phyloP scores from a whole-genome alignment of 768 basidiomycete genomes.

The Termitomyces sp. region DNA sequence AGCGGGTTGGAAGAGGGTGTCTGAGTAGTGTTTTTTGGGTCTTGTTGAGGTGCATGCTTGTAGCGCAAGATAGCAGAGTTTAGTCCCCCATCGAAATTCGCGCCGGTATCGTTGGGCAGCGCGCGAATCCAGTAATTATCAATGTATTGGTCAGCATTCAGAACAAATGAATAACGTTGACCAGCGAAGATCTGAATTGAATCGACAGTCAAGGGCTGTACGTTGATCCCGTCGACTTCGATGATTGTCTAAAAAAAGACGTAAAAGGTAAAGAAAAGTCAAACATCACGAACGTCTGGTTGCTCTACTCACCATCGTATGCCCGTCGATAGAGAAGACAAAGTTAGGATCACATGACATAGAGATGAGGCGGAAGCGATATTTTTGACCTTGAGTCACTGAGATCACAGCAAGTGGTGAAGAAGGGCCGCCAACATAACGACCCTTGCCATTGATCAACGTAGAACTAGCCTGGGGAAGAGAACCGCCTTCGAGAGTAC shows the following conservation, averaged over 20 bases:
- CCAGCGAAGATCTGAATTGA: conserved; percentile 34
- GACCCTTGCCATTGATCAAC: conserved; percentile 49
- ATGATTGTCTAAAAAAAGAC: conserved; percentile 25
- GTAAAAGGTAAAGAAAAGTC: background rate
- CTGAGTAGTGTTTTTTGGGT: conserved; percentile 23
- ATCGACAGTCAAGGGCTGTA: conserved; percentile 29
- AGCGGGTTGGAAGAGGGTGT: conserved; percentile 16
- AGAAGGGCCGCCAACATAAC: conserved; percentile 35
- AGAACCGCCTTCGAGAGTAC: conserved; percentile 14
- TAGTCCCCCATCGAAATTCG: conserved; percentile 28
- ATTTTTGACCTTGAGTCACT: conserved; percentile 34
- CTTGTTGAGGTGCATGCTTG: conserved; percentile 1
- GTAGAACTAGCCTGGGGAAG: conserved; percentile 28
- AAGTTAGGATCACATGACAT: conserved; percentile 44
- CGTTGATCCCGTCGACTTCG: conserved; percentile 32
- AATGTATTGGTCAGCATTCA: conserved; percentile 31
- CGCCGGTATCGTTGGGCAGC: conserved; percentile 14
- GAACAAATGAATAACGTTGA: conserved; percentile 31
- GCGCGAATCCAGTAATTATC: conserved; percentile 36
- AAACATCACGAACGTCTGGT: no score
- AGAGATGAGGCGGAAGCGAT: conserved; percentile 49
- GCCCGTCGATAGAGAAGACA: conserved; percentile 38
- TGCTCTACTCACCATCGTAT: conserved; percentile 11
- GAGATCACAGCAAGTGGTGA: conserved; percentile 37
- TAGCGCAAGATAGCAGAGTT: conserved; percentile 55